Evolutionary conservation across 495 filamentous ascomycete species (phyloP), one percentile per base, ranked within the genome.

Genomic region (Hyaloscypha bicolor): DNA sequence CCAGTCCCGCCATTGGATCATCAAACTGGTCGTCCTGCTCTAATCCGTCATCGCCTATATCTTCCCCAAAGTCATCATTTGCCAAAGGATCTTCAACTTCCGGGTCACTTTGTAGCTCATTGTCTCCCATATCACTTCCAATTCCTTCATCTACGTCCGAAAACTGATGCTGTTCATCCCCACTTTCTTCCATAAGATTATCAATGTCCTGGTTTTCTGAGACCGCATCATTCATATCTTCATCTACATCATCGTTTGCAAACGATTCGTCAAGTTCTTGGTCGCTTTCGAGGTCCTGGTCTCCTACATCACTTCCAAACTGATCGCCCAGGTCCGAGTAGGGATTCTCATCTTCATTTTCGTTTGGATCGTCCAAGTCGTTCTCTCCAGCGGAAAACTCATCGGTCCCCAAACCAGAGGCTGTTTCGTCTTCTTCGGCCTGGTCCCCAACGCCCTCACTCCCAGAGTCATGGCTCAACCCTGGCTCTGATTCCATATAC

Each of bases 341-440:
- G 51, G 16, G 22, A 25, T 53, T n/a, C 19, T 53, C 4, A 53
- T 53, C 16, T 4, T 19, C 51, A n/a, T 53, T 14, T 25, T 53
- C 51, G 51, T 53, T 53, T 53, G 6, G 5, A 53, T 53, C 5
- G 4, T 19, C 51, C 5, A 6, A 53, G 51, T 53, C 51, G 16
- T 53, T 19, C 51, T 53, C 51, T 53, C 51, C 51, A 53, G 6
- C n/a, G n/a, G n/a, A n/a, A n/a, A n/a, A n/a, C n/a, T n/a, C n/a
- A n/a, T n/a, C n/a, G n/a, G n/a, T n/a, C n/a, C n/a, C n/a, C n/a
- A n/a, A n/a, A n/a, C 16, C 51, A 53, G 5, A 53, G 51, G 6
- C 6, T 53, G 6, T 53, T 6, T 6, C 51, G 16, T 53, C 51
- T 25, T 6, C 51, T 53, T 53, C 33, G 9, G 4, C 4, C 33